Evolutionary conservation across 2,329 filamentous ascomycete genomes (phyloP).

Genomic region (Trichoderma koningiopsis): DNA sequence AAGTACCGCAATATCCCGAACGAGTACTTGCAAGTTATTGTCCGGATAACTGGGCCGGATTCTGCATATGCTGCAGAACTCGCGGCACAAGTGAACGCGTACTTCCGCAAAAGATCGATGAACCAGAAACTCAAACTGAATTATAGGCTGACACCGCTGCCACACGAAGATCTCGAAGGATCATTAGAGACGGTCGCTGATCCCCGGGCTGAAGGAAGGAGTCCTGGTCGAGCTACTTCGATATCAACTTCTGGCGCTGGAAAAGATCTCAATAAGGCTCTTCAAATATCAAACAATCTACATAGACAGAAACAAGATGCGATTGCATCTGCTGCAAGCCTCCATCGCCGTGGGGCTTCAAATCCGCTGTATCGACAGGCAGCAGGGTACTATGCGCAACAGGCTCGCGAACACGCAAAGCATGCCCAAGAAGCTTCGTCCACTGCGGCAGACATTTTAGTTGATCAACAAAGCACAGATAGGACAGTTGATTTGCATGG

Average conservation of each 20-base stretch:
- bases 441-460: conserved; percentile 69
- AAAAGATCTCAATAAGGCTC: conserved; percentile 34
- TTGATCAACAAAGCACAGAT: conserved; percentile 64
- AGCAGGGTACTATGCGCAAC: conserved; percentile 73
- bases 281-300: conserved; percentile 35
- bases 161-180: conserved; percentile 28
- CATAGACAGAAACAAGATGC: conserved; percentile 39
- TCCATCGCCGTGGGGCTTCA: conserved; percentile 59
- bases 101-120: conserved; percentile 46
- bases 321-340: conserved; percentile 43
- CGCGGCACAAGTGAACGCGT: conserved; percentile 44
- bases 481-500: conserved; percentile 78
- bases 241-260: conserved; percentile 1
- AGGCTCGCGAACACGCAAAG: conserved; percentile 65
- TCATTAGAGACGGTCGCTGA: neutral
- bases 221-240: neutral
- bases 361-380: conserved; percentile 74
- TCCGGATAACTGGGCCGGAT: conserved; percentile 44
- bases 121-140: conserved; percentile 42
- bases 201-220: neutral
- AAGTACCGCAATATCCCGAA: conserved; percentile 48
- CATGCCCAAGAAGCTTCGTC: conserved; percentile 61
- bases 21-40: conserved; percentile 46
- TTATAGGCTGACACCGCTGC: conserved; percentile 44
- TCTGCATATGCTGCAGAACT: conserved; percentile 44